These are phyloP conservation scores for Brettanomyces anomalus DNA, from an alignment of 805 yeast genomes.

Conservation along the genomic window DNA sequence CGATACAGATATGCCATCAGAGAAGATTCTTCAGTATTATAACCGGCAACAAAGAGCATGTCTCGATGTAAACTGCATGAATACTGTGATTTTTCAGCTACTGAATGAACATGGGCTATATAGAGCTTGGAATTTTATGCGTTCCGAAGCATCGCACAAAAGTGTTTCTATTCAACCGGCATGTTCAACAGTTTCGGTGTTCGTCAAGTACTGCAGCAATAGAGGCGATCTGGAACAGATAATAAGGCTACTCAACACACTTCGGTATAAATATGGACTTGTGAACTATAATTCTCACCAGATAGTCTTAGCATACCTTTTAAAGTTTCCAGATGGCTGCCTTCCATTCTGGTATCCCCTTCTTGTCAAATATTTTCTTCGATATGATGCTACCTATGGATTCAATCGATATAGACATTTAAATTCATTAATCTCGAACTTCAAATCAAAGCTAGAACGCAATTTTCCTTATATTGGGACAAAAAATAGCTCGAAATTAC, in stretches of 20 bases:
- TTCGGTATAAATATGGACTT: conserved; percentile 6
- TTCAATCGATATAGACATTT: conserved; percentile 11
- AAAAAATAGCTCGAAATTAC: background rate
- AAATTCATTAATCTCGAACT: conserved; percentile 11
- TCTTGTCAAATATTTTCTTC: conserved; percentile 12
- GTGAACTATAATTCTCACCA: conserved; percentile 12
- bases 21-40: conserved; percentile 10
- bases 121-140: conserved; percentile 16
- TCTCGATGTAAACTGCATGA: conserved; percentile 15
- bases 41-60: conserved; percentile 1
- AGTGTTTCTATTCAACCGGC: conserved; percentile 6
- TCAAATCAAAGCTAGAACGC: conserved; percentile 9
- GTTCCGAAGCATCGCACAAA: background rate
- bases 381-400: conserved; percentile 10
- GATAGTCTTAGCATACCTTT: conserved; percentile 9
- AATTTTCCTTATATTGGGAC: conserved; percentile 2
- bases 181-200: conserved; percentile 15
- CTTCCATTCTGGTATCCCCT: conserved; percentile 12
- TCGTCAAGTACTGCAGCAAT: conserved; percentile 11
- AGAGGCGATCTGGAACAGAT: conserved; percentile 7
- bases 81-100: conserved; percentile 13
- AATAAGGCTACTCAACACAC: conserved; percentile 12
- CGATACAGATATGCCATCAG: conserved; percentile 3
- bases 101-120: conserved; percentile 6
- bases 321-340: conserved; percentile 3